These are phyloP conservation scores for Paraphaeosphaeria sporulosa DNA, from an alignment of 2,329 filamentous ascomycete species.

Conservation along the genomic window DNA sequence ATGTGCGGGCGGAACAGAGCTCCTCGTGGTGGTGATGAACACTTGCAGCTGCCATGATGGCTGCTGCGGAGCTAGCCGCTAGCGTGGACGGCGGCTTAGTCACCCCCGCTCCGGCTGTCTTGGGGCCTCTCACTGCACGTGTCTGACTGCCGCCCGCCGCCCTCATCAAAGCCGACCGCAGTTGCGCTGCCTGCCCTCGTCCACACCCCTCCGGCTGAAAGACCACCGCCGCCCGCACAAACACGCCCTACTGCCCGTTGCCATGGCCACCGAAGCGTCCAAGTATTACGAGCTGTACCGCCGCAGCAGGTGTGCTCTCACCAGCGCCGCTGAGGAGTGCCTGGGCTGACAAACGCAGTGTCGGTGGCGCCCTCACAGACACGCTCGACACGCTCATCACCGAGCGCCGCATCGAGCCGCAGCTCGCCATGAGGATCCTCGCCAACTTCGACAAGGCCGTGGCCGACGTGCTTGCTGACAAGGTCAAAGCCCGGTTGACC, in stretches of 20 bases:
- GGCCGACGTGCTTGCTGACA: constrained; percentile 88
- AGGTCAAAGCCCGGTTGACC: constrained; percentile 86
- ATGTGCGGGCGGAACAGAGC: constrained; percentile 35
- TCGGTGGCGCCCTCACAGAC: constrained; percentile 92
- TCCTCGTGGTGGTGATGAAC: constrained; percentile 34
- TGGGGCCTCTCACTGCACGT: no score
- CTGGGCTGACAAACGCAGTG: constrained; percentile 63
- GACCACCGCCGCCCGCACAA: neutral
- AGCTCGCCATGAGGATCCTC: constrained; percentile 98
- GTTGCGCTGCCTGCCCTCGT: constrained; percentile 16
- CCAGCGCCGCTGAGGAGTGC: constrained; percentile 19
- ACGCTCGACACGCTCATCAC: constrained; percentile 97
- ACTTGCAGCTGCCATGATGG: constrained; percentile 37
- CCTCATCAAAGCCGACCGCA: constrained; percentile 15
- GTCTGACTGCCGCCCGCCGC: neutral
- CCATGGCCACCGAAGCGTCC: constrained; percentile 37
- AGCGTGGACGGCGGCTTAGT: constrained; percentile 28
- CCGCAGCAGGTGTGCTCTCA: constrained; percentile 75
- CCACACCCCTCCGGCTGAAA: neutral
- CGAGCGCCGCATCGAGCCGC: constrained; percentile 92
- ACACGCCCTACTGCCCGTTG: constrained; percentile 16
- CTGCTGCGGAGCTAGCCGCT: constrained; percentile 37
- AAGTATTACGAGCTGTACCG: constrained; percentile 95
- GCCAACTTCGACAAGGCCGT: constrained; percentile 94
- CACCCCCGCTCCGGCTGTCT: constrained; percentile 18